phyloP scores from a whole-genome alignment of 148 eudicot species.

The Persicaria tinctoria region DNA sequence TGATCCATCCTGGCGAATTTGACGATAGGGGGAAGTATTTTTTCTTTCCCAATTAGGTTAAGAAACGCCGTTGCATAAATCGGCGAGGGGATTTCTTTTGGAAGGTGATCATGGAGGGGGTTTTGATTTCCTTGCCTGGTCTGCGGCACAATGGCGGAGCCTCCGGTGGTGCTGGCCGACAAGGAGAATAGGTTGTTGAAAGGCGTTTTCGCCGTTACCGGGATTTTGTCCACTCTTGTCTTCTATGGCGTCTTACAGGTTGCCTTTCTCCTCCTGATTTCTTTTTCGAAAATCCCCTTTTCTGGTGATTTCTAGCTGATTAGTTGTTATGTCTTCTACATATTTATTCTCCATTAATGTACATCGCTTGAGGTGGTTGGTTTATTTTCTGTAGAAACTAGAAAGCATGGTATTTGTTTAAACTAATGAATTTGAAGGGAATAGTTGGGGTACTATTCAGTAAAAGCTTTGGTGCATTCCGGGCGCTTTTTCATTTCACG shows the following conservation, averaged over 20 bases:
- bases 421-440: not conserved
- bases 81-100: slow-evolving; percentile 1
- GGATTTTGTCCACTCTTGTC: slow-evolving; percentile 14
- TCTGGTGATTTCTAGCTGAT: slow-evolving; percentile 1
- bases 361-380: slow-evolving; percentile 1
- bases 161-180: slow-evolving; percentile 4
- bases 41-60: not conserved
- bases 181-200: slow-evolving; percentile 11
- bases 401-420: not conserved
- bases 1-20: not conserved
- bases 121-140: not conserved
- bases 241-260: slow-evolving; percentile 10
- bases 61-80: not conserved
- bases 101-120: not conserved
- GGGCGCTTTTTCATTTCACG: not conserved
- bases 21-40: not conserved
- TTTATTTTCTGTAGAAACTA: not conserved
- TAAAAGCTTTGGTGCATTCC: not conserved
- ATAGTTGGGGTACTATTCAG: not conserved
- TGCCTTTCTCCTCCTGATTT: not conserved
- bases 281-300: not conserved
- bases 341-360: slow-evolving; percentile 7
- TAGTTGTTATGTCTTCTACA: not conserved
- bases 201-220: slow-evolving; percentile 14
- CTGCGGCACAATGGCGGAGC: slow-evolving; percentile 7